Evolutionary conservation across 441 rosid genomes (phyloP), one percentile per base, ranked within the genome.

Genomic region (Arabidopsis hybrid): DNA sequence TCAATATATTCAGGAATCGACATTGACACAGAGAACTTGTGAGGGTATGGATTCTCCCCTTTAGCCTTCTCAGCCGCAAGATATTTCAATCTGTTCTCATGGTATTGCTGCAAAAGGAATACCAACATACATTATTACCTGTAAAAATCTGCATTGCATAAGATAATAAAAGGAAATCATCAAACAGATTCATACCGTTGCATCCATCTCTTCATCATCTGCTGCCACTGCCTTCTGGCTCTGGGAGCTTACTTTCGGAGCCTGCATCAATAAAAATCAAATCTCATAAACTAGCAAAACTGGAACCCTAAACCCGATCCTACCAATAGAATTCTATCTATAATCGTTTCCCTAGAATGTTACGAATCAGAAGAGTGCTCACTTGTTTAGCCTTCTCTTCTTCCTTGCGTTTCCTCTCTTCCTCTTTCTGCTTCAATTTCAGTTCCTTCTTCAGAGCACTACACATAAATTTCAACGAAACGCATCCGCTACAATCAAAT

Each of bases 171-270:
- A 14, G n/a, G 10, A n/a, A 66, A n/a, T 7, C 1, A 9, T 3
- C 17, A 10, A 13, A 65, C 36, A 17, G 3, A 59, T n/a, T 11
- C 10, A 68, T 82, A 93, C 98, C 38, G 91, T 91, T 35, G 97
- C 91, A 73, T 93, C 97, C 92, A 88, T 89, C 46, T 93, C 93
- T 2, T 93, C 94, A 52, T 88, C 98, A 71, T 78, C 88, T 18
- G 81, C 87, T 69, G 81, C 86, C 21, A 75, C 81, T 47, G 84
- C 53, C 75, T 80, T 76, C n/a, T 81, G 86, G 32, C 79, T 62
- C 71, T 75, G 73, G 9, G 82, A 56, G 86, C 59, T 67, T 69
- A 77, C 78, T 69, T 74, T 52, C 6, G 78, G 78, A 31, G 84
- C 42, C 69, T 65, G 42, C 38, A 38, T 29, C 60, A 45, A 68